Conservation (phyloP, 805 yeast species). For the Lipomyces yamanashiensis region DNA sequence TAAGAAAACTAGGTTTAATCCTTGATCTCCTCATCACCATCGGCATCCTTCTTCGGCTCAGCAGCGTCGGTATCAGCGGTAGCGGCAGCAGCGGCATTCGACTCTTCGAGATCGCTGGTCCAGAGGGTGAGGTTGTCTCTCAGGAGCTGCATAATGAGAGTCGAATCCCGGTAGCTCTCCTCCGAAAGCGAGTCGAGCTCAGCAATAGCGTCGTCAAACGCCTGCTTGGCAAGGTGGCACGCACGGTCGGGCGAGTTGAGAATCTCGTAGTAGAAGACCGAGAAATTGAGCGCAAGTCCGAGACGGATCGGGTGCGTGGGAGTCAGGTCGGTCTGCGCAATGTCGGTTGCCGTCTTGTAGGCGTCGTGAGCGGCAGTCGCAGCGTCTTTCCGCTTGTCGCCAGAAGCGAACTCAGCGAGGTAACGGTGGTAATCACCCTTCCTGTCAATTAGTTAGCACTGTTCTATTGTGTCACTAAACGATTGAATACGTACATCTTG, state of each 20-base stretch:
- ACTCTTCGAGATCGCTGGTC: conserved; percentile 65
- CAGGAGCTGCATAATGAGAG: conserved; percentile 90
- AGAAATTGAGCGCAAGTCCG: conserved; percentile 92
- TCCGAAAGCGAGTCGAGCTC: conserved; percentile 91
- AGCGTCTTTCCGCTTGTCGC: conserved; percentile 92
- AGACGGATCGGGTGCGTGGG: conserved; percentile 99
- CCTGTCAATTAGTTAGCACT: conserved; percentile 12
- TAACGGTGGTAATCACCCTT: conserved; percentile 99
- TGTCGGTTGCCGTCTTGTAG: conserved; percentile 94
- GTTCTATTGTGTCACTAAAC: too few relatives aligned
- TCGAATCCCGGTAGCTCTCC: conserved; percentile 91
- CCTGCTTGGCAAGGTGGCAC: conserved; percentile 93
- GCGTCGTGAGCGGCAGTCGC: conserved; percentile 94
- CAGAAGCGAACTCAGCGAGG: conserved; percentile 94
- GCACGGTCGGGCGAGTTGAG: conserved; percentile 94
- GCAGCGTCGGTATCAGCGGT: conserved; percentile 25
- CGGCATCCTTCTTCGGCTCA: conserved; percentile 29
- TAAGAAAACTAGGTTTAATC: conserved; percentile 10
- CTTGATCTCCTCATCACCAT: conserved; percentile 31
- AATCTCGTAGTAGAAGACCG: conserved; percentile 91
- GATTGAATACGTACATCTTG: conserved; percentile 77
- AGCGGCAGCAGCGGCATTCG: conserved; percentile 34
- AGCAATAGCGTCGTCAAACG: conserved; percentile 93
- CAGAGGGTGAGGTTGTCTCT: conserved; percentile 51
- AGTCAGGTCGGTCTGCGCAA: conserved; percentile 96